Conservation (phyloP, 2,329 filamentous ascomycete species). For the Sporothrix humicola region DNA sequence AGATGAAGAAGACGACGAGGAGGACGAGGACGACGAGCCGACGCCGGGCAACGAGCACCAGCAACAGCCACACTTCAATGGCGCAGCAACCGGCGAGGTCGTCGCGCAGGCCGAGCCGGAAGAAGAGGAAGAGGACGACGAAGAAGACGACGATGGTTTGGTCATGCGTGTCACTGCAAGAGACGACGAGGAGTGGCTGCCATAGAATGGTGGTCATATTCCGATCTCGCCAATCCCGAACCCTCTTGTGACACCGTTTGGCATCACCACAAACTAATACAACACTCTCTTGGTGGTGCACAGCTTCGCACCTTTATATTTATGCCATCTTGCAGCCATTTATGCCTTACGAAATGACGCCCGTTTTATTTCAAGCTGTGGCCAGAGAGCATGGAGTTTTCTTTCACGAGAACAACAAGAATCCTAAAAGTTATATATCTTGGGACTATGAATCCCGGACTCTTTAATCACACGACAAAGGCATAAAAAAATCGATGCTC, state of each 20-base stretch:
- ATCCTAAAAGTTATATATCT: conserved; percentile 13
- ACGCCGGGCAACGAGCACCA: conserved; percentile 13
- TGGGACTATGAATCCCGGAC: background rate
- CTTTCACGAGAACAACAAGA: background rate
- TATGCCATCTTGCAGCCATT: conserved; percentile 8
- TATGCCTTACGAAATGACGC: too few species aligned
- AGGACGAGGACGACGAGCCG: conserved; percentile 48
- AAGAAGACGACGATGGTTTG: conserved; percentile 61
- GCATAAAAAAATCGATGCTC: background rate
- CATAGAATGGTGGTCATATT: conserved; percentile 44
- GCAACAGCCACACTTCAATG: conserved; percentile 15
- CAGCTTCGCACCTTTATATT: background rate
- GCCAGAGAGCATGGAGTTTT: conserved; percentile 26
- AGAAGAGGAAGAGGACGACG: conserved; percentile 51
- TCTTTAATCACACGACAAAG: background rate
- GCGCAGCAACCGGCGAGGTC: conserved; percentile 45
- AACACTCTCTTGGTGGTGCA: background rate
- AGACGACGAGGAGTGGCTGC: conserved; percentile 66
- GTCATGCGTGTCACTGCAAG: conserved; percentile 63
- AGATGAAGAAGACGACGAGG: conserved; percentile 52
- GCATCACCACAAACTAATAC: background rate
- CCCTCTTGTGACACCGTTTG: background rate
- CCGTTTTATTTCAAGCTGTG: background rate
- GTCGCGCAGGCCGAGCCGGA: conserved; percentile 39
- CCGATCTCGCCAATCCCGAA: background rate